Base-by-base conservation (phyloP, 1,284 basidiomycete genomes). In the Cryptococcus jaspeensis region DNA sequence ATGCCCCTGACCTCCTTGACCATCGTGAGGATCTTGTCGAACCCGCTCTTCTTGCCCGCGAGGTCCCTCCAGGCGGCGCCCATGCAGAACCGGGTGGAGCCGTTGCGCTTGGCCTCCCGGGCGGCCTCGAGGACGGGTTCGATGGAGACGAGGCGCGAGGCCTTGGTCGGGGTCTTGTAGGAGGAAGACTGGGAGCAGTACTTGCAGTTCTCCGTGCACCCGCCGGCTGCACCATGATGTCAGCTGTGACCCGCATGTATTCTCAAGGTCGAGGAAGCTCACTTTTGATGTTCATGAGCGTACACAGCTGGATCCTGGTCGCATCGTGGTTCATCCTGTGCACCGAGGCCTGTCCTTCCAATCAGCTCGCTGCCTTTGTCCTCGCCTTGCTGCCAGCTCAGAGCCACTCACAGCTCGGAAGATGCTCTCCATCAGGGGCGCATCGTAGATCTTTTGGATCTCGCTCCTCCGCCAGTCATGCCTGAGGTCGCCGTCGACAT, bases 281-380 rank as follows among this genome's bases (percentile, higher is more conserved):
- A 92, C 90, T 94, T 80, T 99, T 99, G 79, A 99, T 99, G 76
- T 98, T 99, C 90, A 98, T 94, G 35, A 99, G 83, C 2, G 95
- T 98, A 74, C 94, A 98, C 23, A 99, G 84, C 80, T 99, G 95
- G 37, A 99, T 86, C 78, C 95, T 90, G 65, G 80, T 84, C 37
- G 92, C 86, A 76, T 95, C 89, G 66, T 97, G 92, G 74, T 91
- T 82, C 71, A 87, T 81, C 63, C 94, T 82, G 78, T 98, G 95
- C 22, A 95, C 85, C 2, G 72, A 73, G 5, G 81, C 81, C 68
- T 81, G 38, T 32, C 37, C 32, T 15, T 11, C 28, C 38, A 28
- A 43, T 54, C 40, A 41, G 35, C 47, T 48, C 25, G 18, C 20
- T 37, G n/a, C 23, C 28, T 20, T 16, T 49, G 23, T 25, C 16